phyloP scores from a whole-genome alignment of 495 filamentous ascomycete genomes.

The Hypoxylon crocopeplum region DNA sequence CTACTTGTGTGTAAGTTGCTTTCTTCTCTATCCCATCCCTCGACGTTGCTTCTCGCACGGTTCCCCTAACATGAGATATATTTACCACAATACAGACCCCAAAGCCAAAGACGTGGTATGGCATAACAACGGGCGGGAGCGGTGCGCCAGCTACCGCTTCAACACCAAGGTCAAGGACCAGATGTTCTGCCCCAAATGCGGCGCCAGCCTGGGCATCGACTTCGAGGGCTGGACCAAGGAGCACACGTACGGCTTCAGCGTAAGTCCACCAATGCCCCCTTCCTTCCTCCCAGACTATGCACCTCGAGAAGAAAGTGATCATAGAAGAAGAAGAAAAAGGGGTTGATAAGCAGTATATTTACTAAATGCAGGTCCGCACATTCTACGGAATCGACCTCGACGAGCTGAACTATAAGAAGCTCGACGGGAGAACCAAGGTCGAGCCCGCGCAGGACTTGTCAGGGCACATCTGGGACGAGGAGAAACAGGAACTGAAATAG shows the following conservation, averaged over 20 bases:
- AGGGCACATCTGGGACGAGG: constrained; percentile 36
- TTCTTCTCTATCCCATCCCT: constrained; percentile 5
- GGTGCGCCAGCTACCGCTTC: constrained; percentile 42
- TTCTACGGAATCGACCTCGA: constrained; percentile 39
- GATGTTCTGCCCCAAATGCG: constrained; percentile 45
- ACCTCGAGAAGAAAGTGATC: too few species aligned
- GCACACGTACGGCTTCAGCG: constrained; percentile 40
- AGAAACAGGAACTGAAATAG: constrained; percentile 33
- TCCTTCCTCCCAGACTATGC: not conserved
- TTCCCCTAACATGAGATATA: not conserved
- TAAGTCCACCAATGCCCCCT: constrained; percentile 18
- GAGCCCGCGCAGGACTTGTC: constrained; percentile 35
- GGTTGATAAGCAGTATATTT: too few species aligned
- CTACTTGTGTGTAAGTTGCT: constrained; percentile 41
- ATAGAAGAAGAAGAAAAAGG: too few species aligned
- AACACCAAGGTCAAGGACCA: constrained; percentile 43
- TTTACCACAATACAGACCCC: constrained; percentile 20
- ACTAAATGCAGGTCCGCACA: constrained; percentile 32
- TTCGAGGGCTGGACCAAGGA: constrained; percentile 26
- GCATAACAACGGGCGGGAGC: constrained; percentile 35
- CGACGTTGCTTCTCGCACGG: not conserved
- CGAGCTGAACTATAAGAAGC: constrained; percentile 30
- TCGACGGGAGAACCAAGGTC: constrained; percentile 28
- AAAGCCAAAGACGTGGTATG: constrained; percentile 28
- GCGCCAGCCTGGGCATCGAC: constrained; percentile 43